Evolutionary conservation across 768 basidiomycete species (phyloP).

Genomic region (Auricularia cornea): DNA sequence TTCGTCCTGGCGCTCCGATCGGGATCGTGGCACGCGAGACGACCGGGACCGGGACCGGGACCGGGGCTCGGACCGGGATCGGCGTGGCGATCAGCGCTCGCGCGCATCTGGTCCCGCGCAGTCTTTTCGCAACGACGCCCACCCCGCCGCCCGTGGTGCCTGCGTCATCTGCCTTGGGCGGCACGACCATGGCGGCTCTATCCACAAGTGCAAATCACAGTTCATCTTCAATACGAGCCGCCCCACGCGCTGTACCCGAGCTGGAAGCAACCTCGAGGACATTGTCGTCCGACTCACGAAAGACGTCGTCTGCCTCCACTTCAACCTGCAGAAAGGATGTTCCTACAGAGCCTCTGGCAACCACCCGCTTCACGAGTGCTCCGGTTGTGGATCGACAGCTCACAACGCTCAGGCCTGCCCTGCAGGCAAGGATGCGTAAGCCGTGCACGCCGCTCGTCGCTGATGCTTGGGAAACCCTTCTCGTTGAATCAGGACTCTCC

Average conservation of each 20-base stretch:
- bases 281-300: conserved; percentile 11
- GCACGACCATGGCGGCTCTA: conserved; percentile 12
- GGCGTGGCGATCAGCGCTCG: too few species aligned
- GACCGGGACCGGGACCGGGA: too few species aligned
- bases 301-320: conserved; percentile 28
- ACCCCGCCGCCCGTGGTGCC: neutral
- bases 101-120: too few species aligned
- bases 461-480: conserved; percentile 21
- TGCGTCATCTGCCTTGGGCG: conserved; percentile 30
- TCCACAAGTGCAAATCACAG: conserved; percentile 23
- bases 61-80: too few species aligned
- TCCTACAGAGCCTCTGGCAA: neutral
- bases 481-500: conserved; percentile 14
- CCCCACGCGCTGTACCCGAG: neutral
- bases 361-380: neutral
- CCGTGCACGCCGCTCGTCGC: conserved; percentile 25
- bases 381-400: neutral
- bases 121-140: neutral
- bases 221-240: too few species aligned
- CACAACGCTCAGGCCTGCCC: conserved; percentile 36
- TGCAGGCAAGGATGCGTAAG: conserved; percentile 21
- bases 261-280: conserved; percentile 12
- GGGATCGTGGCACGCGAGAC: too few species aligned
- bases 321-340: conserved; percentile 25
- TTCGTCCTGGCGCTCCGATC: too few species aligned